Evolutionary conservation across 1,139 yeast species (phyloP).

Genomic region (Yamadazyma atlantica): DNA sequence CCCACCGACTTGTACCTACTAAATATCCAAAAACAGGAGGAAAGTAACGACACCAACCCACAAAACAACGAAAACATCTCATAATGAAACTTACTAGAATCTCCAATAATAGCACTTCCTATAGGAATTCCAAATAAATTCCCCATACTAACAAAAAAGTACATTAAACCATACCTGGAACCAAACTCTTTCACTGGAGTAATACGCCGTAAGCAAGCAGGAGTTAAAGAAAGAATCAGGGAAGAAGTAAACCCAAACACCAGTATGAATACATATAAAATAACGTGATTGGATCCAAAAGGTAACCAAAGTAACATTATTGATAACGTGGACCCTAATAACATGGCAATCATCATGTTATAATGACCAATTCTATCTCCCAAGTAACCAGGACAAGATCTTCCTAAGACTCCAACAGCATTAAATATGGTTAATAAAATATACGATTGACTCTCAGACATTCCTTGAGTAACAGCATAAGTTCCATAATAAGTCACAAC

Average conservation of each 20-base stretch:
- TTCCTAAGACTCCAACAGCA: slow-evolving; percentile 39
- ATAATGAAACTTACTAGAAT: slow-evolving; percentile 30
- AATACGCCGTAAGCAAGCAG: slow-evolving; percentile 41
- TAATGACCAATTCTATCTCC: slow-evolving; percentile 40
- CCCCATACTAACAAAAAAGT: slow-evolving; percentile 39
- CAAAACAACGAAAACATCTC: slow-evolving; percentile 36
- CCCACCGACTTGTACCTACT: slow-evolving; percentile 38
- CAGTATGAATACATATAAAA: slow-evolving; percentile 26
- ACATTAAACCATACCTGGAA: slow-evolving; percentile 40
- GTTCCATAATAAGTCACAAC: slow-evolving; percentile 46
- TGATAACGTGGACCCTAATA: slow-evolving; percentile 28
- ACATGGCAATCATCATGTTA: slow-evolving; percentile 40
- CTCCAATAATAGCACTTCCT: slow-evolving; percentile 43
- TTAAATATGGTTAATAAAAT: slow-evolving; percentile 39
- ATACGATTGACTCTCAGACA: slow-evolving; percentile 35
- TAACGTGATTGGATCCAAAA: slow-evolving; percentile 31
- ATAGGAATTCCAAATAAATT: slow-evolving; percentile 44
- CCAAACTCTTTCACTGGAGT: slow-evolving; percentile 37
- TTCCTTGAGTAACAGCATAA: slow-evolving; percentile 43
- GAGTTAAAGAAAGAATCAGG: slow-evolving; percentile 33
- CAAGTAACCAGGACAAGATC: slow-evolving; percentile 38
- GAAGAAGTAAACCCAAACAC: slow-evolving; percentile 34
- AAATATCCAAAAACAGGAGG: slow-evolving; percentile 31
- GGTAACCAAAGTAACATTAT: slow-evolving; percentile 41
- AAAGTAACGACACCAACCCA: slow-evolving; percentile 29